Evolutionary conservation across 164 flowering plant genomes (phyloP).

Genomic region (Santalum album): DNA sequence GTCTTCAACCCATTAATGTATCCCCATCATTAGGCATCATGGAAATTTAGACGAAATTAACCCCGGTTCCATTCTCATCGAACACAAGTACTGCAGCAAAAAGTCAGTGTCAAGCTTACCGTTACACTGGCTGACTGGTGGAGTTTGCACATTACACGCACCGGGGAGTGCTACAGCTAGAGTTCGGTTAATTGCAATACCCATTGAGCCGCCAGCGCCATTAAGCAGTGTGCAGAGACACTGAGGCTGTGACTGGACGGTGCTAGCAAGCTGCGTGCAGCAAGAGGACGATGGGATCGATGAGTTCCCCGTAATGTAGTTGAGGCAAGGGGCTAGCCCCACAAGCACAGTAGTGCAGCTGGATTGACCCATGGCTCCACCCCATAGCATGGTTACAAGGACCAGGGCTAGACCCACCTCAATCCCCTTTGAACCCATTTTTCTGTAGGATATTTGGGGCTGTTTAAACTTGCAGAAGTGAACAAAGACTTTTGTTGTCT

Average conservation of each 20-base stretch:
- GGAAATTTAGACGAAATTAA: too few species aligned
- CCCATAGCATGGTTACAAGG: not conserved
- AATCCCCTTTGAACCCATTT: not conserved
- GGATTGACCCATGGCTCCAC: conserved; percentile 15
- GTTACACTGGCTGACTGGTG: conserved; percentile 34
- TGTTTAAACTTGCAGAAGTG: not conserved
- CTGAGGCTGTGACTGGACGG: conserved; percentile 28
- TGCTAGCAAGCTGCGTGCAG: conserved; percentile 35
- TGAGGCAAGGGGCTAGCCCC: conserved; percentile 34
- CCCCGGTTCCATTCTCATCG: too few species aligned
- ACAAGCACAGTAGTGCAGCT: conserved; percentile 21
- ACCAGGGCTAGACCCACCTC: not conserved
- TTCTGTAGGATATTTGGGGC: not conserved
- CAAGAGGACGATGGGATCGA: conserved; percentile 38
- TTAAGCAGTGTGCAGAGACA: conserved; percentile 40
- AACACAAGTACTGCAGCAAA: too few species aligned
- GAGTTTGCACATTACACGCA: conserved; percentile 46
- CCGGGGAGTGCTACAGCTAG: conserved; percentile 38
- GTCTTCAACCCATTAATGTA: too few species aligned
- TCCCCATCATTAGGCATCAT: too few species aligned
- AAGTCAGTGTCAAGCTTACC: conserved; percentile 14
- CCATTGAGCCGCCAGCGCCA: conserved; percentile 22
- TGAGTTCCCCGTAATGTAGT: conserved; percentile 39
- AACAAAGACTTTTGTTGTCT: too few species aligned
- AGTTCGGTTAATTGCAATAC: conserved; percentile 35